A percentile compares a stretch with the other conserved stretches of the same genome.
Evolutionary conservation across 495 filamentous ascomycete genomes (phyloP).

Genomic region (Amniculicola lignicola): DNA sequence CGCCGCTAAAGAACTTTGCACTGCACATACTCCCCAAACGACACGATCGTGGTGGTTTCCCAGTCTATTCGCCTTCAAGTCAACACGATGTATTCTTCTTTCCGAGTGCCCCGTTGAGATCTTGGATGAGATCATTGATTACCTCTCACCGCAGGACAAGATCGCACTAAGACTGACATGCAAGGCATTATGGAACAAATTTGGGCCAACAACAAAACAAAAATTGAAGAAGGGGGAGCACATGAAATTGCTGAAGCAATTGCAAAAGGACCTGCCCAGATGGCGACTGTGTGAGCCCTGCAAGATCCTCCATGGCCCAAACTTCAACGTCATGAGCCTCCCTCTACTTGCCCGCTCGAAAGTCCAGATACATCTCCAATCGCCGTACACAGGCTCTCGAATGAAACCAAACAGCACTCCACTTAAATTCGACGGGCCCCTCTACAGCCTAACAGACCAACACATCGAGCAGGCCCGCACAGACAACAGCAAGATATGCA

Average conservation of each 20-base stretch:
- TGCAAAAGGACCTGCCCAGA: conserved; percentile 5
- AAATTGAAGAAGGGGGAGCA: background rate
- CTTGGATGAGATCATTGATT: background rate
- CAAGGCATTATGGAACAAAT: conserved; percentile 1
- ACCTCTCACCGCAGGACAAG: background rate
- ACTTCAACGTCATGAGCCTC: background rate
- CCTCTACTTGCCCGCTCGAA: too few species aligned
- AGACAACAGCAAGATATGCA: background rate
- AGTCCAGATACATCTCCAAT: too few species aligned
- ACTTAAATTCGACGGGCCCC: too few species aligned
- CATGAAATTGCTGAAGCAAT: background rate
- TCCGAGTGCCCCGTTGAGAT: conserved; percentile 9
- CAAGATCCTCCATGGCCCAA: conserved; percentile 11
- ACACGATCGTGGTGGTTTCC: background rate
- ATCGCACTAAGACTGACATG: conserved; percentile 5
- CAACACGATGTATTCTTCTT: background rate
- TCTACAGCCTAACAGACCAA: conserved; percentile 1
- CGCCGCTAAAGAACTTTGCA: too few species aligned
- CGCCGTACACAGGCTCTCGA: too few species aligned
- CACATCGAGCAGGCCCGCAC: background rate
- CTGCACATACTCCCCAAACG: too few species aligned
- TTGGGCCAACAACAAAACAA: background rate
- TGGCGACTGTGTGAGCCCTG: conserved; percentile 14
- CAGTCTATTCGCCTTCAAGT: background rate
- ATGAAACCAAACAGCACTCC: too few species aligned